Percentiles rank a stretch among this genome's conserved stretches.
These are phyloP conservation scores for Fusarium acutatum DNA, from an alignment of 2,329 filamentous ascomycete species.

Conservation along the genomic window DNA sequence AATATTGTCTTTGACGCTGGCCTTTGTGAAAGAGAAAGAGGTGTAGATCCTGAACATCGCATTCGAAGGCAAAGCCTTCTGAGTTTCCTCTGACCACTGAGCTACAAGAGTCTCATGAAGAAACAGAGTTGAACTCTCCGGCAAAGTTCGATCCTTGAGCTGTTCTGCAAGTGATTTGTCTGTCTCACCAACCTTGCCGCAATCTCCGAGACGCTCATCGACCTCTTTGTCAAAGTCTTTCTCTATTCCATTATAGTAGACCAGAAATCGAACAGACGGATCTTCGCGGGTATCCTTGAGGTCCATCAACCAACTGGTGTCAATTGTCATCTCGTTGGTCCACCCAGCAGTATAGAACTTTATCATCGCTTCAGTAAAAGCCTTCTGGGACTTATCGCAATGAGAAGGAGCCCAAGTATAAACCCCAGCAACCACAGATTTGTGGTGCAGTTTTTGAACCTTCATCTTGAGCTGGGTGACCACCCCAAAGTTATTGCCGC, in stretches of 20 bases:
- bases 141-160: conserved; percentile 31
- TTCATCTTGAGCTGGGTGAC: conserved; percentile 44
- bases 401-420: conserved; percentile 28
- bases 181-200: background rate
- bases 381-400: background rate
- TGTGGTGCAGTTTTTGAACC: conserved; percentile 18
- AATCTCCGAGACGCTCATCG: background rate
- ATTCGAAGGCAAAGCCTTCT: background rate
- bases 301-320: conserved; percentile 32
- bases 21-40: background rate
- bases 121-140: background rate
- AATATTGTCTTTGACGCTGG: background rate
- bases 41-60: background rate
- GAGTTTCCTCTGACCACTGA: conserved; percentile 4
- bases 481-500: conserved; percentile 53
- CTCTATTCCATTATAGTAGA: conserved; percentile 25
- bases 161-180: background rate
- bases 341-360: conserved; percentile 40
- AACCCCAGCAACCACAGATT: conserved; percentile 37
- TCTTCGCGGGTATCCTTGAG: background rate
- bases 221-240: background rate
- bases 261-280: conserved; percentile 14
- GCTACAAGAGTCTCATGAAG: background rate
- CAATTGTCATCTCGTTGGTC: conserved; percentile 43
- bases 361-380: conserved; percentile 34